Evolutionary conservation across 768 basidiomycete species (phyloP), one percentile per base, ranked within the genome.

Genomic region (Hypholoma sublateritium): DNA sequence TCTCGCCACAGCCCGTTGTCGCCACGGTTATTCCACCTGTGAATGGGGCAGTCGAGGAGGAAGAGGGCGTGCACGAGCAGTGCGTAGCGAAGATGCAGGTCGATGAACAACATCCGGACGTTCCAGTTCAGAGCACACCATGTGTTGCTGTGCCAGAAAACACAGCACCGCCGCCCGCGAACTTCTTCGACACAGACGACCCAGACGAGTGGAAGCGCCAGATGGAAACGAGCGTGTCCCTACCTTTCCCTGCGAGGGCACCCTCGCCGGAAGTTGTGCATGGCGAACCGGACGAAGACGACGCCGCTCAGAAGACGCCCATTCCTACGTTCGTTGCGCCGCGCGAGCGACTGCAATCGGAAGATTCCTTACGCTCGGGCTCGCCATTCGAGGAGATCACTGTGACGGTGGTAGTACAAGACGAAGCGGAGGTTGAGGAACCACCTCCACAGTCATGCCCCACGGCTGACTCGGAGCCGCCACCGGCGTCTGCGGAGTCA

Each of bases 171-270:
- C 42, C 53, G n/a, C 53, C 53, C 7, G 25, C 42, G 1, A 42
- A 45, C 8, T 53, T 53, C 32, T 53, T 53, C 53, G 53, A 53
- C 34, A 53, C 53, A 12, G 53, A 53, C 21, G 43, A 53, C 32
- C 42, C 28, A 22, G 53, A 53, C 6, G 53, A 53, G 19, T 53
- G 53, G 53, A 53, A 53, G 28, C 42, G 53, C 2, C 53, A 53
- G 34, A 53, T 53, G 53, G 53, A 32, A 12, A 19, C n/a, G 4
- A 42, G 21, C 19, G 19, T 19, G 4, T 12, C 24, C 1, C 36
- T 13, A 2, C 4, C 11, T 6, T 0, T 21, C 16, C 50, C 36
- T 2, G 21, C 14, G 0, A 19, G 35, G 19, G 22, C 9, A n/a
- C 28, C 25, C 5, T 46, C 24, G 11, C 37, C 24, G 19, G 17